These are phyloP conservation scores for Spencermartinsiella europaea DNA, from an alignment of 805 yeast species.

Conservation along the genomic window DNA sequence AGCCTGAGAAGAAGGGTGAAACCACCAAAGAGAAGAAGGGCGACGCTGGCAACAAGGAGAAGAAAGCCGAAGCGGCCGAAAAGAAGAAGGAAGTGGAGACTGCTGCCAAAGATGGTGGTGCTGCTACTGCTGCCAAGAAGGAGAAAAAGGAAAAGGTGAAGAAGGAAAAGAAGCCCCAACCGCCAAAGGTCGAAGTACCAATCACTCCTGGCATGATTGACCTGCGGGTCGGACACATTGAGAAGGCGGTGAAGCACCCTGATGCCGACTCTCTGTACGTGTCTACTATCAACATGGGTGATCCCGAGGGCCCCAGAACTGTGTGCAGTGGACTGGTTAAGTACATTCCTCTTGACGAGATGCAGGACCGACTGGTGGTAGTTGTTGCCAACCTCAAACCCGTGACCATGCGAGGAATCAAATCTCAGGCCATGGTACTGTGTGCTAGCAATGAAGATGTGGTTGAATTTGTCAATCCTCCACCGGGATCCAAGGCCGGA, in stretches of 20 bases:
- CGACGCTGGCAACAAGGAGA: conserved; percentile 32
- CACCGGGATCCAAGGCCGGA: conserved; percentile 88
- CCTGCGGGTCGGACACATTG: conserved; percentile 92
- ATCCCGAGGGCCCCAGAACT: conserved; percentile 94
- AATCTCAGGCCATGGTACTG: conserved; percentile 93
- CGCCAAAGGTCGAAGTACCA: conserved; percentile 48
- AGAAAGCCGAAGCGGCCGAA: conserved; percentile 27
- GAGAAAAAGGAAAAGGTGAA: conserved; percentile 37
- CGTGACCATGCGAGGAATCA: conserved; percentile 95
- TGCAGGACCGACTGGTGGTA: conserved; percentile 91
- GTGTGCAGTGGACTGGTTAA: conserved; percentile 96
- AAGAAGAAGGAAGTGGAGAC: conserved; percentile 42
- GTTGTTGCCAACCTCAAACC: conserved; percentile 96
- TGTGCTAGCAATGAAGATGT: conserved; percentile 65
- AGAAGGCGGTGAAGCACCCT: conserved; percentile 95
- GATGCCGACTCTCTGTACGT: conserved; percentile 96
- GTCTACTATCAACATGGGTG: conserved; percentile 95
- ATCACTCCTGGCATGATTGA: conserved; percentile 83
- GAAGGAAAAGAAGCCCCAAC: conserved; percentile 49
- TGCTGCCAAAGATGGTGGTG: conserved; percentile 40
- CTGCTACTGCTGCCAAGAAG: conserved; percentile 26
- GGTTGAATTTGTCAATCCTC: conserved; percentile 94
- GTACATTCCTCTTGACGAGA: conserved; percentile 80
- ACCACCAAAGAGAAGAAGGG: conserved; percentile 38
- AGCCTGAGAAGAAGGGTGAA: conserved; percentile 32